Evolutionary conservation across 495 filamentous ascomycete genomes (phyloP), one percentile per base, ranked within the genome.

Genomic region (Penicillium paxilli): DNA sequence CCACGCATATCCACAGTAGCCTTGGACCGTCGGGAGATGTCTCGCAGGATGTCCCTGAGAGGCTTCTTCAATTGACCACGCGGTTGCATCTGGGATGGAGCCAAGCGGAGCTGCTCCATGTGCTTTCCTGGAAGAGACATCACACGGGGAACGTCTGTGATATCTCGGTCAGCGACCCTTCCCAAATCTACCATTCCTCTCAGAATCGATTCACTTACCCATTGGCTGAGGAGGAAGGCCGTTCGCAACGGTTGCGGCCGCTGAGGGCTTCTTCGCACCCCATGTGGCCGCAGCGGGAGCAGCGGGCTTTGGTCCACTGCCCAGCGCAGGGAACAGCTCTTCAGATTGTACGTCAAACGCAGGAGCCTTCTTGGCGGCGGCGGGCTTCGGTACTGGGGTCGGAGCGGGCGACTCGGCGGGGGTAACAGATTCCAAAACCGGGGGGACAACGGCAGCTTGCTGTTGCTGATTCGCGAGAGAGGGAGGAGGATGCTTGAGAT

Each of bases 291-390:
- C 76, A 67, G 82, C 73, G 58, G 85, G 72, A 57, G 77, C 68
- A 57, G 78, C 70, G 19, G 87, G 74, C 71, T 88, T 87, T 26
- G 87, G 78, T 10, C 83, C 83, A 44, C 87, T 84, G 45, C 90
- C 94, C 42, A 98, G 80, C 30, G 91, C 84, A 17, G 94, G 94
- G 75, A 98, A 98, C 35, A 87, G 74, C 70, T 96, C 93, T 63
- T 92, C 88, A 4, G 92, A 96, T 57, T 87, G 78, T 7, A 90
- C 88, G 69, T 98, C 89, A 41, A 96, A 74, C 21, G 67, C 65
- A 38, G 73, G 65, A 10, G 74, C 54, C 42, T 80, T 76, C 49
- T 75, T 76, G 8, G 71, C 54, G 41, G 71, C 54, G 41, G 75
- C 78, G 28, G 78, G 50, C 58, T 76, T 72, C 16, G 66, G 63